phyloP scores from a whole-genome alignment of 345 rosid genomes.

The Hibiscus tridactylites region DNA sequence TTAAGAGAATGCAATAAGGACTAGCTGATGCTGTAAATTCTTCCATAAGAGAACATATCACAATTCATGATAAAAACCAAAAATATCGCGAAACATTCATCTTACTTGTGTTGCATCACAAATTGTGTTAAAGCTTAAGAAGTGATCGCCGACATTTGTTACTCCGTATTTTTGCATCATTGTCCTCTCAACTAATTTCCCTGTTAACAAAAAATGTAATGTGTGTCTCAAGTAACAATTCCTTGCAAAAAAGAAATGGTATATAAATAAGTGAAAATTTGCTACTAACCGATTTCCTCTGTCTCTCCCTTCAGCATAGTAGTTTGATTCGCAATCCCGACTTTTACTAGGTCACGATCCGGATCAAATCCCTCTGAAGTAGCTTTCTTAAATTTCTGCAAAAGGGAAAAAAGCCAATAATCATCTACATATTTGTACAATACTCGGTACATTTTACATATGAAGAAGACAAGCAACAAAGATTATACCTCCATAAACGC shows the following conservation, averaged over 20 bases:
- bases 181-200: constrained; percentile 70
- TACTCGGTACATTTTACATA: not conserved
- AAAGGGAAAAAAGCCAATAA: constrained; percentile 12
- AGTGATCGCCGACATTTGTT: constrained; percentile 66
- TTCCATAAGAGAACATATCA: not conserved
- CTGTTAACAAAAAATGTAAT: constrained; percentile 27
- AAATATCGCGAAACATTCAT: not conserved
- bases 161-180: constrained; percentile 91
- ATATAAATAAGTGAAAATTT: constrained; percentile 8
- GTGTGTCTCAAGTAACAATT: not conserved
- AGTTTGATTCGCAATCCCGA: constrained; percentile 96
- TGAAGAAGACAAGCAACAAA: not conserved
- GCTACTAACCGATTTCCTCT: constrained; percentile 78
- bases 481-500: constrained; percentile 67
- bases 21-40: not conserved
- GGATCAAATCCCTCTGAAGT: constrained; percentile 86
- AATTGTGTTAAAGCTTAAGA: constrained; percentile 90
- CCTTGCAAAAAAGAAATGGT: not conserved
- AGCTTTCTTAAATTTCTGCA: constrained; percentile 84
- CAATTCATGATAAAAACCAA: not conserved
- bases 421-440: not conserved
- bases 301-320: constrained; percentile 99
- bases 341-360: constrained; percentile 62
- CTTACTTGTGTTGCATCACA: constrained; percentile 96
- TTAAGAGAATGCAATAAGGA: not conserved